Evolutionary conservation across 2,329 filamentous ascomycete species (phyloP).

Genomic region (Mariannaea sp.): DNA sequence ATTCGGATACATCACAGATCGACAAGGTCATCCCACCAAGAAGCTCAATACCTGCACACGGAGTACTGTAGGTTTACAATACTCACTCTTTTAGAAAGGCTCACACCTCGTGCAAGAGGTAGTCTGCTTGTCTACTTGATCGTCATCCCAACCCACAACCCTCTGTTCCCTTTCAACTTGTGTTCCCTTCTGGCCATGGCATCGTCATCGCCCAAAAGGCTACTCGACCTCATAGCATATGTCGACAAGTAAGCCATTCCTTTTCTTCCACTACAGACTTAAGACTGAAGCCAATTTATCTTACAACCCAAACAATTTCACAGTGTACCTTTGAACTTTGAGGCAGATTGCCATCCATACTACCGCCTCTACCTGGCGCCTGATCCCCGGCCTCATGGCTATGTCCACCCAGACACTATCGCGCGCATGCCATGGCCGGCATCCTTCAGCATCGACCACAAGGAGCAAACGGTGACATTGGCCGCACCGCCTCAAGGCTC

Average conservation of each 20-base stretch:
- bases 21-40: neutral
- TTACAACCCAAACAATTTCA: neutral
- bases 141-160: too few relatives aligned
- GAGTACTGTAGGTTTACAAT: too few relatives aligned
- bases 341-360: constrained; percentile 44
- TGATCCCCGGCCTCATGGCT: constrained; percentile 55
- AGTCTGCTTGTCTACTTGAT: too few relatives aligned
- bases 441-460: constrained; percentile 44
- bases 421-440: constrained; percentile 53
- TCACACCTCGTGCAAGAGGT: too few relatives aligned
- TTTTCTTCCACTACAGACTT: neutral
- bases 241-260: constrained; percentile 48
- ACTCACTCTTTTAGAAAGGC: too few relatives aligned
- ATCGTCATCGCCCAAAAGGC: constrained; percentile 27
- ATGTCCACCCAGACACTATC: constrained; percentile 53
- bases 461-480: constrained; percentile 42
- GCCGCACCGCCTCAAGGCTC: constrained; percentile 28
- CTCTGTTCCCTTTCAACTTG: neutral
- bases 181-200: constrained; percentile 18
- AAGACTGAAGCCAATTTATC: neutral
- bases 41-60: too few relatives aligned
- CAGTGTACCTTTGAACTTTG: constrained; percentile 55
- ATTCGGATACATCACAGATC: too few relatives aligned
- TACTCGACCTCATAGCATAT: constrained; percentile 46
- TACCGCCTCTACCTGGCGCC: constrained; percentile 53